Evolutionary conservation across 164 flowering plant species (phyloP), one percentile per base, ranked within the genome.

Genomic region (Liquidambar formosana): DNA sequence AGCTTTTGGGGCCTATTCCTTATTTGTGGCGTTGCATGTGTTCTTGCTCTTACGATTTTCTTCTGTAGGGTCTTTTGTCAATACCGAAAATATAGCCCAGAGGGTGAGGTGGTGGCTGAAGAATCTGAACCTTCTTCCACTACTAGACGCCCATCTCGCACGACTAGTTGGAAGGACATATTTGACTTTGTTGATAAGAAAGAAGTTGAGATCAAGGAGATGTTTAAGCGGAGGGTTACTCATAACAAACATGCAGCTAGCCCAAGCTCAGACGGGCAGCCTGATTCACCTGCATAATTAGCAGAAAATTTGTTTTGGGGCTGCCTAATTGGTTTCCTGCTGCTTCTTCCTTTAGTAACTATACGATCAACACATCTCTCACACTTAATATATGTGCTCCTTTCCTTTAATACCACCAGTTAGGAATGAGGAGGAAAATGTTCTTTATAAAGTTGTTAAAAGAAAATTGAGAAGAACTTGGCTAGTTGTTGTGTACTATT

Each of bases 1-100:
- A 96, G 99, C 80, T 96, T 96, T 68, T 93, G 99, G 97, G 99
- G 99, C 38, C 84, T 93, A 21, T 93, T 92, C 73, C 85, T 92
- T 61, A 88, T 96, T 28, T 88, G 90, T 68, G 98, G 95, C 56
- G 56, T 84, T 26, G 83, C 85, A 1, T 89, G 94, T 77, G 57
- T 87, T 66, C 41, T 90, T 23, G 87, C 98, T 26, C 86, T 96
- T 48, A 23, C 71, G 1, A 44, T 83, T 13, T 95, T 89, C 75
- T 83, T 74, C 80, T 68, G 72, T 54, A 82, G 84, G 67, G 74
- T 89, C 16, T 52, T 79, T 8, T 48, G 70, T 62, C 96, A 95
- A 73, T 95, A 68, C 80, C 83, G 76, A 19, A 85, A 68, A 71
- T 88, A 80, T 54, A 58, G 18, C 43, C 77, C 85, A 0, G 91